phyloP scores from a whole-genome alignment of 805 yeast genomes.

The Zygoascus ofunaensis region DNA sequence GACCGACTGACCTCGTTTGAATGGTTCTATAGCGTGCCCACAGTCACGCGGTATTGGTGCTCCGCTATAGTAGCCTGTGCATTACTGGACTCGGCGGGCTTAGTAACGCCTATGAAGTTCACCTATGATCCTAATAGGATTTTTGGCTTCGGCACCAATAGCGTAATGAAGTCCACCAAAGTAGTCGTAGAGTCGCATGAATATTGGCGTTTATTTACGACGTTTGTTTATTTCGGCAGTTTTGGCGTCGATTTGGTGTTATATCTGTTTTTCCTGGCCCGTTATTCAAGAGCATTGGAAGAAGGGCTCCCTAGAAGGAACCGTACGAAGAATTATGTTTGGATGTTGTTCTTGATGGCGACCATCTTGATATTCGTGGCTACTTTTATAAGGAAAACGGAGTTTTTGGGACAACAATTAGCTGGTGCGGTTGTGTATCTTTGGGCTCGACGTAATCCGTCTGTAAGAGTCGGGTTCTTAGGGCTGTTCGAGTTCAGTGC shows the following conservation, averaged over 20 bases:
- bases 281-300: constrained; percentile 35
- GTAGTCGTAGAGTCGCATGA: constrained; percentile 29
- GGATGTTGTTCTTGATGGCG: constrained; percentile 31
- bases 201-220: constrained; percentile 35
- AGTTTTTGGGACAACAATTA: constrained; percentile 34
- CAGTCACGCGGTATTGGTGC: constrained; percentile 36
- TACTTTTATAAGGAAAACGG: constrained; percentile 24
- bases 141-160: neutral
- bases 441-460: constrained; percentile 41
- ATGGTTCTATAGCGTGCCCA: constrained; percentile 33
- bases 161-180: constrained; percentile 22
- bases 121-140: neutral
- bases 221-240: constrained; percentile 36
- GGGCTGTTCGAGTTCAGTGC: constrained; percentile 36
- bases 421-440: constrained; percentile 34
- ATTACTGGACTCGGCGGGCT: constrained; percentile 30
- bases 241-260: constrained; percentile 32
- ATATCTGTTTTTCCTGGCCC: constrained; percentile 30
- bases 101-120: constrained; percentile 13
- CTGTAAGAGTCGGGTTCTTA: constrained; percentile 32
- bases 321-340: constrained; percentile 31
- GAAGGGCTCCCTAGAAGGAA: constrained; percentile 22
- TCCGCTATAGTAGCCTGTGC: constrained; percentile 27
- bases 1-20: constrained; percentile 17
- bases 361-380: constrained; percentile 26